These are phyloP conservation scores for Cryptococcus sp. DNA, from an alignment of 1,284 basidiomycete genomes.

Conservation along the genomic window DNA sequence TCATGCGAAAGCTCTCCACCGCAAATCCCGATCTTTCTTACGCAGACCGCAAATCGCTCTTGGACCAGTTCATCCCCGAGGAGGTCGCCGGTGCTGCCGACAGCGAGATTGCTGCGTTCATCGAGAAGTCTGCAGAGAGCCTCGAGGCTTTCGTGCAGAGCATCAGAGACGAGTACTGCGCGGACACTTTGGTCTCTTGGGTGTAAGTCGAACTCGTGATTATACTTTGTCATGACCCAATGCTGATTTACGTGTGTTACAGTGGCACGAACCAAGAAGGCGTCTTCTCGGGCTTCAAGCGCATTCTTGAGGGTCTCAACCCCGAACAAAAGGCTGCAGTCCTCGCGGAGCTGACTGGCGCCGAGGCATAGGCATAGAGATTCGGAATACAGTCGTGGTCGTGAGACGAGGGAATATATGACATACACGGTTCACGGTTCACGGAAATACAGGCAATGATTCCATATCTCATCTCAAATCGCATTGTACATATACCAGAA, in stretches of 20 bases:
- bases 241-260: not conserved
- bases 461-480: slow-evolving; percentile 1
- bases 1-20: slow-evolving; percentile 51
- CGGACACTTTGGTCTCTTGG: slow-evolving; percentile 46
- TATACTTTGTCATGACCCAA: not conserved
- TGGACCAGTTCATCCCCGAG: slow-evolving; percentile 43
- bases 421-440: not conserved
- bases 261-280: slow-evolving; percentile 47
- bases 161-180: slow-evolving; percentile 46
- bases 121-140: slow-evolving; percentile 46
- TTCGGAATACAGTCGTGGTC: not conserved
- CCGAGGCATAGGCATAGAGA: not conserved
- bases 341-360: slow-evolving; percentile 51
- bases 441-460: not conserved
- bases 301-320: slow-evolving; percentile 62
- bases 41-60: slow-evolving; percentile 45
- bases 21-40: slow-evolving; percentile 52
- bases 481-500: slow-evolving; percentile 18
- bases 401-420: not conserved
- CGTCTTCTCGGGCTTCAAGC: slow-evolving; percentile 47
- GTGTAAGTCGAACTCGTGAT: slow-evolving; percentile 31
- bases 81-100: slow-evolving; percentile 37
- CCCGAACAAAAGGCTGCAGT: slow-evolving; percentile 70
- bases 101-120: slow-evolving; percentile 49
- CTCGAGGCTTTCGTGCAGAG: slow-evolving; percentile 43